phyloP scores from a whole-genome alignment of 345 rosid species.

The Barbarea vulgaris region DNA sequence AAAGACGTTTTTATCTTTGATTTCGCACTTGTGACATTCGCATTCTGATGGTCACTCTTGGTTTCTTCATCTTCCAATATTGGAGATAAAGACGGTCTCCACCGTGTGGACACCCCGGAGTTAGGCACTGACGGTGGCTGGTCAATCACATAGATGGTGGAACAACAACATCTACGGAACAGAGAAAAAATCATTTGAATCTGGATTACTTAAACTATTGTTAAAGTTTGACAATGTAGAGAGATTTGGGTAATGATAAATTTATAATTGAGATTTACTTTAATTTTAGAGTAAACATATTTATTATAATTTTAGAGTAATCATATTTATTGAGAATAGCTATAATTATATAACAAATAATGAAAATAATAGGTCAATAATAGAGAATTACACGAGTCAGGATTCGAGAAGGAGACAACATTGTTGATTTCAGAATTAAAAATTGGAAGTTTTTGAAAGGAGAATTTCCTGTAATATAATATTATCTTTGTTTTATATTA shows the following conservation, averaged over 20 bases:
- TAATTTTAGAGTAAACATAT: too few relatives aligned
- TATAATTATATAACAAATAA: background rate
- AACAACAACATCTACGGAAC: background rate
- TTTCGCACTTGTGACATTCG: background rate
- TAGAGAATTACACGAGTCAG: background rate
- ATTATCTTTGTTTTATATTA: too few relatives aligned
- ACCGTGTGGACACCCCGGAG: background rate
- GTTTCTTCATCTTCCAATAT: constrained; percentile 24
- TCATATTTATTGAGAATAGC: too few relatives aligned
- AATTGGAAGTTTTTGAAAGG: background rate
- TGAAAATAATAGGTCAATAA: background rate
- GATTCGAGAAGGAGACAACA: background rate
- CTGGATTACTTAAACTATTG: background rate
- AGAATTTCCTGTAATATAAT: background rate
- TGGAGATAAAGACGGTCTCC: constrained; percentile 21
- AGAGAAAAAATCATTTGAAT: background rate
- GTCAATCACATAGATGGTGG: background rate
- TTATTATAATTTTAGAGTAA: too few relatives aligned
- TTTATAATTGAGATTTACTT: background rate
- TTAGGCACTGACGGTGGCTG: background rate
- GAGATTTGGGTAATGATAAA: background rate
- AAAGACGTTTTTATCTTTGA: background rate
- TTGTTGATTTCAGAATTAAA: background rate
- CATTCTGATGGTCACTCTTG: background rate
- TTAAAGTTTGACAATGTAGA: background rate